Base-by-base conservation (phyloP, 768 basidiomycete genomes). In the Xerocomus spinulosus region DNA sequence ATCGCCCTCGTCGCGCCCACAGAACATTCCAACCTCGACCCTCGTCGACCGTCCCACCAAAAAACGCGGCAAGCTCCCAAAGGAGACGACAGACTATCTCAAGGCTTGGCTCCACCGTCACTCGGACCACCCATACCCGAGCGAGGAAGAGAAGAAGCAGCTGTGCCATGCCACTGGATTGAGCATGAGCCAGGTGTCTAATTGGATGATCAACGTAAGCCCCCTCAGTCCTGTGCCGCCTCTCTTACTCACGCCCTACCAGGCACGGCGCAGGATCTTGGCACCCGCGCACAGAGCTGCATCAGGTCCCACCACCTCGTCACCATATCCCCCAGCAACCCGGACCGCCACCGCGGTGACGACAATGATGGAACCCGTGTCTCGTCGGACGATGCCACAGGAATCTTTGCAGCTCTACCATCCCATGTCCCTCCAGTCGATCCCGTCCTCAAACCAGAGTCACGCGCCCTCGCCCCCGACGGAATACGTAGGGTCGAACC, bases 121-220 rank as follows among this genome's bases (percentile, higher is more conserved):
- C 62, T 85, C 85, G 2, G 89, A 92, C 63, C 90, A 92, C 58
- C 89, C 89, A 21, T 92, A 92, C 65, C 89, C 89, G 26, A 84
- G 81, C 56, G 89, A 92, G 65, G 87, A 91, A 52, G 89, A 92
- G 75, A 92, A 92, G 71, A 91, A 91, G 61, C 85, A 87, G 63
- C 70, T 92, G 55, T 92, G 89, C 67, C 80, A 85, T 57, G 85
- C 86, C 33, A 92, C 89, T 2, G 87, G 87, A 21, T 70, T 92
- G 53, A 87, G 83, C 70, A 92, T 92, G 87, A 81, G 77, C 68
- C 89, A 92, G 67, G 87, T 92, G 1, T 89, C 87, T 44, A 92
- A 92, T 65, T 92, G 89, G 89, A 92, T 92, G 89, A 92, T 92
- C 61, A 92, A 92, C 58, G 89, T 80, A 46, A 43, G 79, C 70